Evolutionary conservation across 2,329 filamentous ascomycete genomes (phyloP), one percentile per base, ranked within the genome.

Genomic region (Beauveria sp.): DNA sequence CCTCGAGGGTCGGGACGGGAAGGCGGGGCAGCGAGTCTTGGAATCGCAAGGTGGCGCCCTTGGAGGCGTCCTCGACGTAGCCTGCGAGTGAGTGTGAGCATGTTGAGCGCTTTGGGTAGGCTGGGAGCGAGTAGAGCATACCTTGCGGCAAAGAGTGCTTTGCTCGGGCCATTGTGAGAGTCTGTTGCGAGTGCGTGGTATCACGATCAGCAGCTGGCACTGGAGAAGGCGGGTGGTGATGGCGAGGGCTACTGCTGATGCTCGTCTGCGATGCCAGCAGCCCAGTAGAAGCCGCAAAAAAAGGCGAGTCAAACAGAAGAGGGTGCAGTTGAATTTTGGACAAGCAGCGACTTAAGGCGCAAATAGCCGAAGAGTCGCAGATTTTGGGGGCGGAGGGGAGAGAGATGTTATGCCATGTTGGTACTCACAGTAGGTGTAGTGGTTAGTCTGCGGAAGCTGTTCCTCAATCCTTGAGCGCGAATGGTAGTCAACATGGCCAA

Each of bases 1-100:
- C 90, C 71, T 93, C 86, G 67, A 96, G 87, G 1, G 88, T 87
- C 12, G 90, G 90, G 4, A 94, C 89, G 16, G 91, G 90, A 30
- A 96, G 81, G 43, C 81, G 82, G 50, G 90, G 90, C 37, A 96
- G 83, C n/a, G 89, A 93, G 43, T 92, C 89, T 73, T 96, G 89
- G 74, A 89, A 96, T 67, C 91, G 85, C 67, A 94, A 81, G 89
- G 91, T 94, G 52, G 85, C 80, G 59, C 89, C 90, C 73, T 91
- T 92, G 69, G 85, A 86, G 69, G 82, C 81, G 75, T 94, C 90
- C 77, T 94, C 91, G 69, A 81, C 84, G 77, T 94, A 93, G 68
- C 87, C 90, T 90, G 64, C 18, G 22, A 28, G 24, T 6, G 9
- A 5, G 3, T 16, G 43, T 61, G 6, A 61, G 58, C 18, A 30